Evolutionary conservation across 257 asterid genomes (phyloP).

Genomic region (Cruciata laevipes): DNA sequence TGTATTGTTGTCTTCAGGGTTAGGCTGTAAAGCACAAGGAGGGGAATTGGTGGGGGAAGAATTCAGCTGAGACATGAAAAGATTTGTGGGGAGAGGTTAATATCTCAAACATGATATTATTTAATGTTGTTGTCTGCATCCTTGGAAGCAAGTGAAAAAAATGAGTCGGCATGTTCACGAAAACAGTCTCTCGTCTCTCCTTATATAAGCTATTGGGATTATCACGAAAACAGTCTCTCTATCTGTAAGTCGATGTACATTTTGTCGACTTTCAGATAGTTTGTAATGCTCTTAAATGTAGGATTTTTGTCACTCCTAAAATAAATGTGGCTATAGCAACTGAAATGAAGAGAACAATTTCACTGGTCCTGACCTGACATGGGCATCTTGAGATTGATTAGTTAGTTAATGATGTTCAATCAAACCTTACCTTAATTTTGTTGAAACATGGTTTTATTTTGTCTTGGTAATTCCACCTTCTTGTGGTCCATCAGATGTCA

Average conservation of each 20-base stretch:
- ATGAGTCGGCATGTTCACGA: not conserved
- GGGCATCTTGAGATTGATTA: slow-evolving; percentile 4
- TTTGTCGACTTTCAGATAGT: not conserved
- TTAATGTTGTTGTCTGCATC: slow-evolving; percentile 29
- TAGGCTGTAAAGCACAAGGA: slow-evolving; percentile 20
- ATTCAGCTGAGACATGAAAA: not conserved
- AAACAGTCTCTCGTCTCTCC: not conserved
- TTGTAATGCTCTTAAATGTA: not conserved
- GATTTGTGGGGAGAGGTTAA: slow-evolving; percentile 7
- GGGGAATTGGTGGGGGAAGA: slow-evolving; percentile 10
- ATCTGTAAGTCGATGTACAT: not conserved
- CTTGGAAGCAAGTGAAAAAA: slow-evolving; percentile 23
- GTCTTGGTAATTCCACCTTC: not conserved
- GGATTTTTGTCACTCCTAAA: not conserved
- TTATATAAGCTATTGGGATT: too few relatives aligned
- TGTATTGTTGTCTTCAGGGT: slow-evolving; percentile 16
- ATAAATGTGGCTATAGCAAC: slow-evolving; percentile 16
- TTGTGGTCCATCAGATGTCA: slow-evolving; percentile 13
- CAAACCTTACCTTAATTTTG: slow-evolving; percentile 1
- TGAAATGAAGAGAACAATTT: slow-evolving; percentile 8
- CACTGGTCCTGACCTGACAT: slow-evolving; percentile 4
- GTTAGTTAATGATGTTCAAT: not conserved
- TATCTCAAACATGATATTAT: slow-evolving; percentile 17
- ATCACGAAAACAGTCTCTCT: not conserved
- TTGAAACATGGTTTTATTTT: not conserved